Evolutionary conservation across 805 yeast genomes (phyloP).

Genomic region (Yarrowia bubula): DNA sequence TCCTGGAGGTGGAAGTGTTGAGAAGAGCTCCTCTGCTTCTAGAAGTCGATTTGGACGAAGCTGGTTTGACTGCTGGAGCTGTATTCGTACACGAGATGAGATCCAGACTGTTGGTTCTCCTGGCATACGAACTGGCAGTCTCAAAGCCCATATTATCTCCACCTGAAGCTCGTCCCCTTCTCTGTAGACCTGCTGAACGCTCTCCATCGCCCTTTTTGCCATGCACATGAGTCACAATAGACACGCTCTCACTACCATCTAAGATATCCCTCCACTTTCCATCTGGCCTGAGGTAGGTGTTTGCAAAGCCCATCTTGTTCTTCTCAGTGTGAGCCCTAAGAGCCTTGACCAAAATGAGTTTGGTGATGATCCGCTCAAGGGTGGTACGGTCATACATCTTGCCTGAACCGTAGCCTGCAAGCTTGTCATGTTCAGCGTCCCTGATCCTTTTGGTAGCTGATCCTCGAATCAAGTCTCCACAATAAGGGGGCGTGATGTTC

Average conservation of each 20-base stretch:
- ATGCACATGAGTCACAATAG: slow-evolving; percentile 29
- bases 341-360: slow-evolving; percentile 62
- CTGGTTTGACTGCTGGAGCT: too few species aligned
- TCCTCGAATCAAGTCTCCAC: slow-evolving; percentile 82
- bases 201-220: background rate
- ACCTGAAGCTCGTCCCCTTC: background rate
- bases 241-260: slow-evolving; percentile 37
- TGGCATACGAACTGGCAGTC: background rate
- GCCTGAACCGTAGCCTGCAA: slow-evolving; percentile 70
- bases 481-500: slow-evolving; percentile 71
- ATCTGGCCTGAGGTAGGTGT: slow-evolving; percentile 70
- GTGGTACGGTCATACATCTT: slow-evolving; percentile 60
- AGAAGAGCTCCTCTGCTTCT: background rate
- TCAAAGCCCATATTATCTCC: slow-evolving; percentile 2
- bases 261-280: slow-evolving; percentile 52
- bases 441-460: slow-evolving; percentile 60
- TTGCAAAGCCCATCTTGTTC: slow-evolving; percentile 73
- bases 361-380: slow-evolving; percentile 79
- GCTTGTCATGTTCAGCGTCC: slow-evolving; percentile 58
- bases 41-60: background rate
- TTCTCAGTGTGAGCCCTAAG: slow-evolving; percentile 69
- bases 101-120: slow-evolving; percentile 3
- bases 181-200: background rate
- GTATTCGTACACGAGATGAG: background rate
- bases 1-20: background rate